Percentiles rank a stretch among this genome's conserved stretches.
These are phyloP conservation scores for Neofusicoccum cordaticola DNA, from an alignment of 2,329 filamentous ascomycete species.

Conservation along the genomic window DNA sequence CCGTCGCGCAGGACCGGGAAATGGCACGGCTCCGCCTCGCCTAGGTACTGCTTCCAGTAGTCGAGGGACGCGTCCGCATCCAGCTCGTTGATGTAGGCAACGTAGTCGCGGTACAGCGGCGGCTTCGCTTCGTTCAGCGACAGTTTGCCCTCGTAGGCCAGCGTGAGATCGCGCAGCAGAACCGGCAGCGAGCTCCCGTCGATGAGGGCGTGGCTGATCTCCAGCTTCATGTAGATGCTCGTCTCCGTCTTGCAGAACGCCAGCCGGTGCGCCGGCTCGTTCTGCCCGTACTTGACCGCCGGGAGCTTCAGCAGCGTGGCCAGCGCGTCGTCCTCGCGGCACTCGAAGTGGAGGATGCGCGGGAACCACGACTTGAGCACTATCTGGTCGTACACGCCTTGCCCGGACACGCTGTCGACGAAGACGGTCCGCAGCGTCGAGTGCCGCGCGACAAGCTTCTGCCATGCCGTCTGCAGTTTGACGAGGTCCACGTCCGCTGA, in stretches of 20 bases:
- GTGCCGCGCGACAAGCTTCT: conserved; percentile 34
- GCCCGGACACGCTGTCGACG: conserved; percentile 31
- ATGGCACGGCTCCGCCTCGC: conserved; percentile 38
- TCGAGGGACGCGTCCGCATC: not conserved
- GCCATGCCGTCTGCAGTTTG: conserved; percentile 33
- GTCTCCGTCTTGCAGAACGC: not conserved
- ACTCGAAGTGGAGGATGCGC: conserved; percentile 14
- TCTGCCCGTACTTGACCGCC: conserved; percentile 24
- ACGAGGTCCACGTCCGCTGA: conserved; percentile 23
- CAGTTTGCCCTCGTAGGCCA: conserved; percentile 43
- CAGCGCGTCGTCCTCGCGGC: conserved; percentile 8
- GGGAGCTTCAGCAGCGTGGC: conserved; percentile 24
- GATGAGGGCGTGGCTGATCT: conserved; percentile 52
- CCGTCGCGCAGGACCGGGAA: conserved; percentile 34
- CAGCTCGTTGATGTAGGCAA: conserved; percentile 30
- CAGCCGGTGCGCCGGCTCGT: conserved; percentile 39
- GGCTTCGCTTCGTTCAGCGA: conserved; percentile 35
- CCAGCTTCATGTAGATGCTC: conserved; percentile 33
- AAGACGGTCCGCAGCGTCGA: conserved; percentile 32
- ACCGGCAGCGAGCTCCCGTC: conserved; percentile 53
- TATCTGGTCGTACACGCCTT: conserved; percentile 32
- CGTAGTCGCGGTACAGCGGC: conserved; percentile 37
- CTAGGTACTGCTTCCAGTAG: conserved; percentile 41
- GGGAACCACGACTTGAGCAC: conserved; percentile 20
- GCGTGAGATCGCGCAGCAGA: conserved; percentile 45